These are phyloP conservation scores for Penicillium verhagenii DNA, from an alignment of 495 filamentous ascomycete species.

Conservation along the genomic window DNA sequence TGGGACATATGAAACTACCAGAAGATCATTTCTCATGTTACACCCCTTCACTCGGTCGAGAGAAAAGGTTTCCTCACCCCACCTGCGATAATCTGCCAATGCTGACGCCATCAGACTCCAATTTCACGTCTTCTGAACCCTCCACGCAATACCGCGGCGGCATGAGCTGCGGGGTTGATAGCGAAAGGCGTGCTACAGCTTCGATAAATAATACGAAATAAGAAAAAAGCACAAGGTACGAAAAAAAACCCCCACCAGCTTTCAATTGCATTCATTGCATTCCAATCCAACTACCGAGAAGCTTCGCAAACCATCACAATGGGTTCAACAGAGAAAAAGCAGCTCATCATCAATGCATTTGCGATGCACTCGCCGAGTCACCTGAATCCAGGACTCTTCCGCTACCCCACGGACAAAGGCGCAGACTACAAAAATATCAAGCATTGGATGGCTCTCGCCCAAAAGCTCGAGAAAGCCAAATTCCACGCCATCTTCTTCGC, in stretches of 20 bases:
- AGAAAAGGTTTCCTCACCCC: neutral
- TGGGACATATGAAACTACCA: neutral
- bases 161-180: constrained; percentile 15
- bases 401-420: constrained; percentile 48
- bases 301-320: constrained; percentile 10
- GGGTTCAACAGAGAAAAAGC: constrained; percentile 38
- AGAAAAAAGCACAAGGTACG: neutral
- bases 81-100: neutral
- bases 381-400: constrained; percentile 50
- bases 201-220: constrained; percentile 8
- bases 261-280: neutral
- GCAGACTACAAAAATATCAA: constrained; percentile 46
- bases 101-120: constrained; percentile 34
- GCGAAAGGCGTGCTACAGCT: constrained; percentile 2
- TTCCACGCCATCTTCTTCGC: constrained; percentile 59
- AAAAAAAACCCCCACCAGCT: too few species aligned
- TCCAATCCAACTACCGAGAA: neutral
- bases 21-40: neutral
- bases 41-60: constrained; percentile 4
- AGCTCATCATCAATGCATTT: constrained; percentile 59
- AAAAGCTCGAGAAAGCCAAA: constrained; percentile 47
- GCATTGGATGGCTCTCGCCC: constrained; percentile 46
- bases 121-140: constrained; percentile 22
- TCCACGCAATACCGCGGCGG: constrained; percentile 13
- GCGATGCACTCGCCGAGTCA: constrained; percentile 50